Conservation (phyloP, 163 green algal species). For the Picocystis sp. region DNA sequence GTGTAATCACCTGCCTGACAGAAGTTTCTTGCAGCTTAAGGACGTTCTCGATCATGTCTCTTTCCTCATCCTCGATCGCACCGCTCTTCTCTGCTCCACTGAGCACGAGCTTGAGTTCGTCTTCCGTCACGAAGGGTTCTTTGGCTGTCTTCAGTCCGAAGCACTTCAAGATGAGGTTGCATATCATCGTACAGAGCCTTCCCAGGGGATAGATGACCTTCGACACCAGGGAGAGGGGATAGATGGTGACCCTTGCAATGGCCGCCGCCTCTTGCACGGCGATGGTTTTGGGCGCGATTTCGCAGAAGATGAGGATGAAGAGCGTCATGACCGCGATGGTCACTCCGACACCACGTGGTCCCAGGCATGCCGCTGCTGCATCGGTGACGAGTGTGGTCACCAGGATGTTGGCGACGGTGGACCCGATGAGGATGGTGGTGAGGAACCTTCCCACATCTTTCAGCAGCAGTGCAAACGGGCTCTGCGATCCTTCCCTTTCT, state of each 20-base stretch:
- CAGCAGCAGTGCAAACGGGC: slow-evolving; percentile 18
- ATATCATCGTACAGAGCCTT: slow-evolving; percentile 19
- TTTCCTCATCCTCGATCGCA: slow-evolving; percentile 20
- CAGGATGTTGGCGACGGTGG: slow-evolving; percentile 21
- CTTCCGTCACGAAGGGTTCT: slow-evolving; percentile 28
- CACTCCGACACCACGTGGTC: slow-evolving; percentile 11
- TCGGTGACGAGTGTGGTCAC: slow-evolving; percentile 25
- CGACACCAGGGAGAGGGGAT: slow-evolving; percentile 20
- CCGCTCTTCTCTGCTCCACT: slow-evolving; percentile 21
- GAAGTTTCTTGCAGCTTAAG: slow-evolving; percentile 22
- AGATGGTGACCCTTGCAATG: slow-evolving; percentile 19
- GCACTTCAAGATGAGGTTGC: slow-evolving; percentile 15
- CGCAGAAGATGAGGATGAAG: slow-evolving; percentile 21
- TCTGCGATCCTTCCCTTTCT: slow-evolving; percentile 18
- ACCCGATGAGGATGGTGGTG: slow-evolving; percentile 29
- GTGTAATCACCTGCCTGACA: slow-evolving; percentile 27
- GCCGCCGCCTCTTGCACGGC: slow-evolving; percentile 23
- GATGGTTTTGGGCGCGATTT: slow-evolving; percentile 30
- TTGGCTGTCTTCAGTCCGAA: slow-evolving; percentile 16
- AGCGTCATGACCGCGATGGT: neutral
- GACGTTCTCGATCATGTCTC: slow-evolving; percentile 25
- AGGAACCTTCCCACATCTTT: slow-evolving; percentile 27
- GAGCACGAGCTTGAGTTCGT: slow-evolving; percentile 32
- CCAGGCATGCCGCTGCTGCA: slow-evolving; percentile 14
- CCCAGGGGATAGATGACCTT: slow-evolving; percentile 24